Evolutionary conservation across 2,329 filamentous ascomycete genomes (phyloP), one percentile per base, ranked within the genome.

Genomic region (Dactylonectria macrodidyma): DNA sequence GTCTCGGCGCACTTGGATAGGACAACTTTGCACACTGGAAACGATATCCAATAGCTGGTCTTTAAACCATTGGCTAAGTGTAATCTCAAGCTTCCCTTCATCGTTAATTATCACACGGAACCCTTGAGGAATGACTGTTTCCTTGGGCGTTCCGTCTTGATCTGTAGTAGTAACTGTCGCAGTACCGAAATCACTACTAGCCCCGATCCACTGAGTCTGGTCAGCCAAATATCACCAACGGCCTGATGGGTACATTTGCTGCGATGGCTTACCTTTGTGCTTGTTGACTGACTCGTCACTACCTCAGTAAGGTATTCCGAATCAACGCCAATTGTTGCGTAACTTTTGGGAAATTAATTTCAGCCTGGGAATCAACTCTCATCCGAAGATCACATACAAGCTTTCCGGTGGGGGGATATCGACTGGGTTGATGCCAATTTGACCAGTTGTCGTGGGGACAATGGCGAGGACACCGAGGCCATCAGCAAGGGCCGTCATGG

Each of bases 391-490:
- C 12, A 57, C 54, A 46, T 57, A 57, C 54, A 44, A 57, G 19
- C 41, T 44, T 57, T 57, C 54, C 9, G 38, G 38, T 12, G 26
- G 14, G 9, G 54, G 54, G 24, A 57, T 44, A 38, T 57, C 54
- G 24, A 57, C 54, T 57, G 54, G 54, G 46, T 57, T 57, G 54
- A 57, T 57, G 22, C 54, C 54, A 22, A 57, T 57, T 57, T 57
- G 54, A 24, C 54, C 34, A 30, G 34, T 57, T 7, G 22, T n/a
- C 5, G 54, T 57, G 33, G 54, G 54, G 12, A 57, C n/a, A 16
- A 57, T 57, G 22, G 54, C 54, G 12, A 44, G 10, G n/a, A 36
- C 26, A 22, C 22, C 33, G 36, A 41, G 46, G 22, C 19, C 46
- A 48, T 47, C 46, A 22, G 10, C 46, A 24, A 12, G 22, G 5